Base-by-base conservation (phyloP, 441 rosid species). In the Pelargonium myrrhifolium region DNA sequence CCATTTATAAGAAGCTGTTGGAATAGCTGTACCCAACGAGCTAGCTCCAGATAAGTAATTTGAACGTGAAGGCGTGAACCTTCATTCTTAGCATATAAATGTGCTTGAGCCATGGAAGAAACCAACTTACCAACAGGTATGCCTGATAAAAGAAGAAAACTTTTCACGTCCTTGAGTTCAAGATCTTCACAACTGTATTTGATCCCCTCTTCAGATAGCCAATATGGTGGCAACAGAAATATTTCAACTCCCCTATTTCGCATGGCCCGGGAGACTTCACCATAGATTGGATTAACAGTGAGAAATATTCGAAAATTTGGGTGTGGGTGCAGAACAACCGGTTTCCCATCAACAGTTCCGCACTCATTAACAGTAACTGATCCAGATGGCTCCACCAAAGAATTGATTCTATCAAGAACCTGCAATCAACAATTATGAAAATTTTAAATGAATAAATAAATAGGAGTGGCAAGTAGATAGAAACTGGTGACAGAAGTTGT, bases 361-460 rank as follows among this genome's bases (percentile, higher is more conserved):
- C 97, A 82, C 79, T 94, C 99, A 79, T 84, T 94, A 62, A 94
- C 79, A 64, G 95, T 91, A 73, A 94, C 92, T 4, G 97, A 77
- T 76, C 99, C 99, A 72, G 83, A 74, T 47, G 89, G 83, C 84
- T 94, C 99, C 79, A 89, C 92, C 86, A 94, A 87, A 35, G 99
- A 94, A 81, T 94, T 94, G 79, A 94, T 91, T 74, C 99, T 86
- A 79, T 91, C 99, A 68, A 94, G 97, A 77, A 94, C 96, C 99
- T 93, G 73, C 55, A 81, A 65, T 11, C 26, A 71, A 71, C 65
- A 65, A 70, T 37, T 21, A 65, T 66, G n/a, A 43, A 49, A 65
- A 60, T 6, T 67, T 47, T 31, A 51, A 62, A 64, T 21, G 3
- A 49, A 55, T 67, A n/a, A 49, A 55, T 67, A n/a, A 43, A n/a